Evolutionary conservation across 2,329 filamentous ascomycete genomes (phyloP).

Genomic region (Parastagonospora avenae): DNA sequence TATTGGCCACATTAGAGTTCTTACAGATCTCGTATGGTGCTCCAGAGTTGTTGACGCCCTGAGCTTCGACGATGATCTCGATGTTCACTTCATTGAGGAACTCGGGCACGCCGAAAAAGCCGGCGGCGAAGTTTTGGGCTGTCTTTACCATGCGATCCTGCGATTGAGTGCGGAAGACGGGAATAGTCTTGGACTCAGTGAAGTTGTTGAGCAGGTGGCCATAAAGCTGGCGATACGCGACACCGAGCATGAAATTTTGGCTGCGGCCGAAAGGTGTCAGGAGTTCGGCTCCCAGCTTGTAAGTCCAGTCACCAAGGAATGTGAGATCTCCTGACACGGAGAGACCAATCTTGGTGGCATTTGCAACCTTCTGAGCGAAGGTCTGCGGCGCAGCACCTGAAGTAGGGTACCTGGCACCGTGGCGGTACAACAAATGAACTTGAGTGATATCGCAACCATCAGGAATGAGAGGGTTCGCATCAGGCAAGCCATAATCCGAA

Average conservation of each 20-base stretch:
- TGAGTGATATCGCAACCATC: constrained; percentile 35
- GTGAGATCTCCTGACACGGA: constrained; percentile 32
- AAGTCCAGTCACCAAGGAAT: constrained; percentile 33
- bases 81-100: constrained; percentile 36
- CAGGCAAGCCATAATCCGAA: constrained; percentile 32
- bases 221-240: constrained; percentile 50
- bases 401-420: constrained; percentile 38
- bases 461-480: constrained; percentile 31
- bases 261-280: constrained; percentile 38
- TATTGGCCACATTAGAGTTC: constrained; percentile 34
- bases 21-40: constrained; percentile 37
- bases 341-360: constrained; percentile 32
- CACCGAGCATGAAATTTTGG: constrained; percentile 50
- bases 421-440: constrained; percentile 36
- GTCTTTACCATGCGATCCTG: constrained; percentile 43
- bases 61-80: constrained; percentile 35
- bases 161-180: constrained; percentile 43
- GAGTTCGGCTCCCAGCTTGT: constrained; percentile 38
- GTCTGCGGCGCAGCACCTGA: constrained; percentile 28
- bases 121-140: constrained; percentile 39
- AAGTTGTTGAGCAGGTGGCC: constrained; percentile 53
- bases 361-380: constrained; percentile 32
- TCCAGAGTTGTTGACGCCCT: constrained; percentile 34
- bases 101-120: constrained; percentile 40
- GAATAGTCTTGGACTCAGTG: constrained; percentile 42